Evolutionary conservation across 169 alveolate genomes (phyloP).

Genomic region (Eimeria brunetti): DNA sequence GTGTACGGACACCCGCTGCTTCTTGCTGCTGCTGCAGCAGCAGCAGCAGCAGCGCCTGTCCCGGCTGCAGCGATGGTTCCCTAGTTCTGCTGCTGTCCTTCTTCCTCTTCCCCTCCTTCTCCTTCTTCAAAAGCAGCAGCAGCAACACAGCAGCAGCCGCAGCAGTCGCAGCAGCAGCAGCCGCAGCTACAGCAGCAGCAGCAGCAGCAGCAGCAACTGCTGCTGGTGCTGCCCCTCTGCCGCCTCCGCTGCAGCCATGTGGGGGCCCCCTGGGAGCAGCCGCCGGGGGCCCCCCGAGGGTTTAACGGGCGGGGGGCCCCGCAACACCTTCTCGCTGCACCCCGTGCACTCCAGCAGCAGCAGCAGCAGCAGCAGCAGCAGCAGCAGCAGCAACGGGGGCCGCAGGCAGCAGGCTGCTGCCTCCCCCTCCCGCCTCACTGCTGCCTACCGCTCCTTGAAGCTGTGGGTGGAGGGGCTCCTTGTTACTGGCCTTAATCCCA

Average conservation of each 20-base stretch:
- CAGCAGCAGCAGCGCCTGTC: neutral
- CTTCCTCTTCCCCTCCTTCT: neutral
- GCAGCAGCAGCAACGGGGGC: neutral
- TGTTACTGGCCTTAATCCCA: conserved; percentile 32
- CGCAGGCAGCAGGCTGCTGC: conserved; percentile 1
- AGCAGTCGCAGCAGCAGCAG: too few relatives aligned
- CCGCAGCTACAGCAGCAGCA: too few relatives aligned
- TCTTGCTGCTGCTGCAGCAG: neutral
- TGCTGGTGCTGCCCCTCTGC: neutral
- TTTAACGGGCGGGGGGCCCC: neutral
- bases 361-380: neutral
- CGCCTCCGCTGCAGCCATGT: neutral
- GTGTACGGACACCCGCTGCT: neutral
- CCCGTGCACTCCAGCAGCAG: conserved; percentile 4
- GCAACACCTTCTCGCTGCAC: neutral
- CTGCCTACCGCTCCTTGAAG: conserved; percentile 31
- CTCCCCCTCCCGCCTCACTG: conserved; percentile 23
- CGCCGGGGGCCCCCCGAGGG: neutral
- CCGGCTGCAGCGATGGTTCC: neutral
- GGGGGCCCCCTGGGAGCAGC: neutral
- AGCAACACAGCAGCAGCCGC: too few relatives aligned
- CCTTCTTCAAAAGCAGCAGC: too few relatives aligned
- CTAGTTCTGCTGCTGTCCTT: neutral
- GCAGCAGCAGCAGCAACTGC: neutral
- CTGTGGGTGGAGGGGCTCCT: conserved; percentile 51